These are phyloP conservation scores for Suillus bovinus DNA, from an alignment of 768 basidiomycete species.

Conservation along the genomic window DNA sequence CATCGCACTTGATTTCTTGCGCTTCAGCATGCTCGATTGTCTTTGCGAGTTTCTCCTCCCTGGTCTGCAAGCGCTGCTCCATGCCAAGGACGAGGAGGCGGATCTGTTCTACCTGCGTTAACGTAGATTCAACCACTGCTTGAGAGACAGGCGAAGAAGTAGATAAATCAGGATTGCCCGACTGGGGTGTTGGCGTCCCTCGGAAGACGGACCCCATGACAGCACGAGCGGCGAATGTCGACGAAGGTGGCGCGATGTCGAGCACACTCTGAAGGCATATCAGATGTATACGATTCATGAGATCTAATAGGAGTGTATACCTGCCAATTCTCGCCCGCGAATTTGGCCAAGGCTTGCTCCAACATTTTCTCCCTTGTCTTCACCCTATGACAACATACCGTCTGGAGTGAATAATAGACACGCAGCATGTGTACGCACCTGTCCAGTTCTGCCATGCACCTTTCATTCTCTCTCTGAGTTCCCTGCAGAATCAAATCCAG, in stretches of 20 bases:
- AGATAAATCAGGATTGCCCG: slow-evolving; percentile 15
- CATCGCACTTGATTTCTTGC: slow-evolving; percentile 57
- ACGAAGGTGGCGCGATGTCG: slow-evolving; percentile 37
- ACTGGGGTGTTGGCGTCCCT: slow-evolving; percentile 16
- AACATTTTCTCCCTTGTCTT: slow-evolving; percentile 76
- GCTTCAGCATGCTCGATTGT: slow-evolving; percentile 60
- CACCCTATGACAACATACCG: slow-evolving; percentile 37
- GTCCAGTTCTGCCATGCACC: slow-evolving; percentile 80
- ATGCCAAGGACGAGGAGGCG: slow-evolving; percentile 71
- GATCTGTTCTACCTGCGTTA: slow-evolving; percentile 68
- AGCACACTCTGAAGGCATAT: slow-evolving; percentile 28
- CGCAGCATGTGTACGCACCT: slow-evolving; percentile 42
- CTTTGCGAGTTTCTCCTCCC: slow-evolving; percentile 63
- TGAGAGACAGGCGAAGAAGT: slow-evolving; percentile 22
- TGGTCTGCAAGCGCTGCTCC: slow-evolving; percentile 65
- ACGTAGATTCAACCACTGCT: slow-evolving; percentile 39
- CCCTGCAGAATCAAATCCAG: slow-evolving; percentile 76
- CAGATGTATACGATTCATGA: neutral
- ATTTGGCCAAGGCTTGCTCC: slow-evolving; percentile 66
- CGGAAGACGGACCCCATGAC: slow-evolving; percentile 29
- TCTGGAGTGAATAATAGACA: neutral
- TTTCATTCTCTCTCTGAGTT: slow-evolving; percentile 83
- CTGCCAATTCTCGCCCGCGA: slow-evolving; percentile 86
- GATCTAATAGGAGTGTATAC: slow-evolving; percentile 34
- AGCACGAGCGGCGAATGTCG: slow-evolving; percentile 29